Base-by-base conservation (phyloP, 2,329 filamentous ascomycete genomes). In the Xylariomycetidae sp. region DNA sequence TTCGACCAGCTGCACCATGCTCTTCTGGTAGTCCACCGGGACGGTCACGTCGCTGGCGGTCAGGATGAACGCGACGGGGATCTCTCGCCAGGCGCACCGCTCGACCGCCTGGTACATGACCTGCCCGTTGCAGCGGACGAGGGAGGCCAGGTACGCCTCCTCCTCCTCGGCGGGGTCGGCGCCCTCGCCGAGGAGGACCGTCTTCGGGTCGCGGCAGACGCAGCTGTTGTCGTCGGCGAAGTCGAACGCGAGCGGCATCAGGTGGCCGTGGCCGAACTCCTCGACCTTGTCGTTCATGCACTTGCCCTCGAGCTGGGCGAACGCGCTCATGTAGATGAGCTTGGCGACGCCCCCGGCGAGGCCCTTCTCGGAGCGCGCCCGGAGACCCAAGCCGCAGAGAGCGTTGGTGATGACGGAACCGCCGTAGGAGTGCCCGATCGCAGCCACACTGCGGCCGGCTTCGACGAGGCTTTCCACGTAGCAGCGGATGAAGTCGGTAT, bases 341-440 rank as follows among this genome's bases (percentile, higher is more conserved):
- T 43, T 29, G 2, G 43, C 22, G 14, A 54, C 39, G n/a, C 51
- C 49, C 6, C 50, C 50, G 12, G 5, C 5, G 2, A 41, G 29
- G 3, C 41, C 37, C 9, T 36, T 9, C 10, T 25, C 20, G 4
- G 35, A 24, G n/a, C 42, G 43, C 10, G 25, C 15, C 12, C 37
- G 20, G 3, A 24, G n/a, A 10, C 43, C 37, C 1, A 54, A 35
- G 0, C 46, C 42, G 19, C 36, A 15, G 0, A 54, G 30, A 1
- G 47, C 46, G 19, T 50, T 49, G 19, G 44, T 40, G 10, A 44
- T 38, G 10, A 54, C 48, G 16, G 48, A 46, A 1, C 48, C 51
- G 8, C 48, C 51, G 32, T 54, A 53, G 5, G 44, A 49, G 22
- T 54, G 44, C 38, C 43, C 38, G 10, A 54, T 25, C n/a, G 37